A percentile compares a stretch with the other conserved stretches of the same genome.
These are phyloP conservation scores for Rhodocollybia butyracea DNA, from an alignment of 768 basidiomycete genomes.

Conservation along the genomic window DNA sequence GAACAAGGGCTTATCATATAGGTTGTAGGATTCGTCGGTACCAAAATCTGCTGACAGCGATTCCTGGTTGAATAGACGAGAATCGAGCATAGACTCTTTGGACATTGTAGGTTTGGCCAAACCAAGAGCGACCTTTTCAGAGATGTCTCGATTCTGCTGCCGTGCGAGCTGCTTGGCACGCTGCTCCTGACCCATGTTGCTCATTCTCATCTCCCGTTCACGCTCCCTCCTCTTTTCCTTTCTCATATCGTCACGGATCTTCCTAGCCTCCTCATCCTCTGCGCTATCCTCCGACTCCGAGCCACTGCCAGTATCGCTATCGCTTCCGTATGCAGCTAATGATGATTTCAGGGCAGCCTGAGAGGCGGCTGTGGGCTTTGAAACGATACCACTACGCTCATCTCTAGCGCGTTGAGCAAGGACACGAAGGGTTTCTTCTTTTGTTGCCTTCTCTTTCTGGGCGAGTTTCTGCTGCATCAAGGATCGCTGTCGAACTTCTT, in stretches of 20 bases:
- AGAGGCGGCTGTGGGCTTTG: conserved; percentile 63
- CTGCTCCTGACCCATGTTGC: conserved; percentile 97
- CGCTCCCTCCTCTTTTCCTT: conserved; percentile 90
- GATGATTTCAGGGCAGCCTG: conserved; percentile 72
- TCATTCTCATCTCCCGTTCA: conserved; percentile 98
- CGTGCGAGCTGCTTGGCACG: conserved; percentile 93
- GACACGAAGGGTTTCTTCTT: conserved; percentile 93
- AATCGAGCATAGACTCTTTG: conserved; percentile 97
- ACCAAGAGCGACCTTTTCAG: conserved; percentile 97
- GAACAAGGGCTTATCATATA: conserved; percentile 95
- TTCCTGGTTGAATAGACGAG: conserved; percentile 96
- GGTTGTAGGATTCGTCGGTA: conserved; percentile 89
- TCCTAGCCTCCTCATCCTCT: conserved; percentile 82
- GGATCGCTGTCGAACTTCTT: conserved; percentile 94
- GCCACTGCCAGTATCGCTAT: conserved; percentile 54
- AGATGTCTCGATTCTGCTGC: conserved; percentile 98
- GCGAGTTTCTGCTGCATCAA: conserved; percentile 99
- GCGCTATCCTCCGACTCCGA: conserved; percentile 49
- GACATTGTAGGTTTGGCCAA: conserved; percentile 94
- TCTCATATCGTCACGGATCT: conserved; percentile 87
- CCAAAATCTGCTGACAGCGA: conserved; percentile 78
- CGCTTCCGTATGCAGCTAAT: conserved; percentile 86
- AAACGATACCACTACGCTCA: conserved; percentile 80
- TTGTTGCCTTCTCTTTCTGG: conserved; percentile 95
- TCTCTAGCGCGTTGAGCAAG: conserved; percentile 95